Base-by-base conservation (phyloP, 2,329 filamentous ascomycete genomes). In the Acephala macrosclerotiorum region DNA sequence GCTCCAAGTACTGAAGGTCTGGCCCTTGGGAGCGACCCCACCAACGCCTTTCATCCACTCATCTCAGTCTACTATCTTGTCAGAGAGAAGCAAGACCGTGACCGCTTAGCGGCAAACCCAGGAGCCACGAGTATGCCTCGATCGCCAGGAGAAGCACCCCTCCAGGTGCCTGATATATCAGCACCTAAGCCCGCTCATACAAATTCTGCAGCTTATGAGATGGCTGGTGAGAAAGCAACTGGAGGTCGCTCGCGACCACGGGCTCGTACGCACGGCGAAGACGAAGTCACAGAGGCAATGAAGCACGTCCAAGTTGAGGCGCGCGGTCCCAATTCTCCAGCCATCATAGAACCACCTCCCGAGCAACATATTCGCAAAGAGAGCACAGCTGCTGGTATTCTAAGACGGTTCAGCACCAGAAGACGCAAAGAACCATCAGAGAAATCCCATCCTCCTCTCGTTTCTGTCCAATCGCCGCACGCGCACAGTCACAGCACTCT, bases 41-140 rank as follows among this genome's bases (percentile, higher is more conserved):
- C 97, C 65, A 98, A 98, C 77, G 96, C 96, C 3, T 99, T 92
- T 77, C 95, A 92, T 73, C 96, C 96, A 8, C 83, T 98, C 16
- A 84, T 98, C 8, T 98, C 96, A 1, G 90, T 99, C 16, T 99
- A 99, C 79, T 97, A 97, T 74, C 86, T 99, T 2, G 96, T 97
- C n/a, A 90, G 89, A 71, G 96, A 99, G 81, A 98, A 98, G 80
- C 88, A 93, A 69, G 93, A 96, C 58, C 89, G 93, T 40, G 94
- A 98, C 74, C 81, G 68, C 66, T 66, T 74, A 47, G 85, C 88
- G 71, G 77, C 80, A 42, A 89, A 88, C 66, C 86, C 89, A 58
- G 86, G 88, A 25, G 85, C 85, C 63, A 75, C 85, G 33, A 82
- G 82, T 22, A 81, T 90, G 74, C 86, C 87, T 18, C 83, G 83